A percentile compares a stretch with the other conserved stretches of the same genome.
phyloP scores from a whole-genome alignment of 495 filamentous ascomycete genomes.

The Penicillium dipodomyicola region DNA sequence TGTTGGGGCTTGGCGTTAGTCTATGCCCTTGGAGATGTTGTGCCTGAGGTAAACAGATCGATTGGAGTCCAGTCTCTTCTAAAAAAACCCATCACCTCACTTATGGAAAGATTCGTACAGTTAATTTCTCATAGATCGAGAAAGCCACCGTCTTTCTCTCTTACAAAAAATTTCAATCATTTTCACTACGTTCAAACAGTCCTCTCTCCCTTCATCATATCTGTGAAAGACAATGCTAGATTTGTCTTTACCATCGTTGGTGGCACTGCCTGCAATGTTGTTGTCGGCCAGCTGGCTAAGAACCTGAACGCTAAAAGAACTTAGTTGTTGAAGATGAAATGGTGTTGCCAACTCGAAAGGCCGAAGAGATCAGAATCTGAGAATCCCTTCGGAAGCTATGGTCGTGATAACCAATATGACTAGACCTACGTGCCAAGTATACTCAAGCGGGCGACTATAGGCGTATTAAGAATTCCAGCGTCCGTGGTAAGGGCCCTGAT shows the following conservation, averaged over 20 bases:
- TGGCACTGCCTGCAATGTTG: slow-evolving; percentile 56
- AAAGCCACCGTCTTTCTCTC: not conserved
- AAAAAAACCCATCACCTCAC: no score
- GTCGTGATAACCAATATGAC: slow-evolving; percentile 48
- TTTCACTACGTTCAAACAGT: not conserved
- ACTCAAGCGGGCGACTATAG: slow-evolving; percentile 59
- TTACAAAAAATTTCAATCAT: not conserved
- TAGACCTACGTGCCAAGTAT: slow-evolving; percentile 64
- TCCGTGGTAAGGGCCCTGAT: slow-evolving; percentile 53
- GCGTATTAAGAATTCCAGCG: slow-evolving; percentile 60
- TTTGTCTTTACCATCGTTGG: slow-evolving; percentile 45
- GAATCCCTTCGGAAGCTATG: slow-evolving; percentile 44
- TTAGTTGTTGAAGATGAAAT: slow-evolving; percentile 53
- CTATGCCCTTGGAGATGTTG: no score
- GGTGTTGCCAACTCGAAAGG: slow-evolving; percentile 36
- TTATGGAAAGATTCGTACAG: no score
- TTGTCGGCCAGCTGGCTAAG: slow-evolving; percentile 60
- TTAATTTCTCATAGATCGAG: not conserved
- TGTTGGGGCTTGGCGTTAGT: no score
- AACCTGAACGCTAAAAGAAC: slow-evolving; percentile 47
- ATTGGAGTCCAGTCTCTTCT: no score
- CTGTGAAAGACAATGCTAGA: not conserved
- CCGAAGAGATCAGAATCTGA: no score
- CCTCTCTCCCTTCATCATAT: not conserved
- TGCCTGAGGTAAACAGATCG: no score